A percentile compares a stretch with the other conserved stretches of the same genome.
Conservation (phyloP, 257 asterid genomes). For the Oldenlandia corymbosa region DNA sequence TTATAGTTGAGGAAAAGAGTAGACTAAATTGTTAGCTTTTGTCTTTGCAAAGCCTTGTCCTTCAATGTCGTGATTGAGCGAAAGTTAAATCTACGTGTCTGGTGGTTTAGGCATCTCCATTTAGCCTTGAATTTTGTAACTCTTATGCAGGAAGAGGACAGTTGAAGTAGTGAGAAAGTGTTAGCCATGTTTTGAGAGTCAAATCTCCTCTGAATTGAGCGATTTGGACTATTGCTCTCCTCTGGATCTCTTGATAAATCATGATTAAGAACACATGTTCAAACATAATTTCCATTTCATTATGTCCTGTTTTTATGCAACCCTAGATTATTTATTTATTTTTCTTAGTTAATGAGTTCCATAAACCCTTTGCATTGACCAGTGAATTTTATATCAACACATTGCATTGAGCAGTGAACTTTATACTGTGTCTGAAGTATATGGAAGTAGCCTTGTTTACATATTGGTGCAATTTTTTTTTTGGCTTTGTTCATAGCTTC, state of each 20-base stretch:
- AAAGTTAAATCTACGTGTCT: background rate
- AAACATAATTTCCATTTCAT: background rate
- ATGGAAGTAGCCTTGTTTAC: background rate
- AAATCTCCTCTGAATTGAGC: too few species aligned
- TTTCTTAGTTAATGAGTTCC: background rate
- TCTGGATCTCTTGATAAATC: background rate
- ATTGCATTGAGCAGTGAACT: background rate
- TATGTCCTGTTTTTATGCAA: background rate
- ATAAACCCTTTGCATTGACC: background rate
- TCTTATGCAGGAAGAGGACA: too few species aligned
- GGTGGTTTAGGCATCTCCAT: too few species aligned
- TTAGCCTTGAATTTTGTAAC: too few species aligned
- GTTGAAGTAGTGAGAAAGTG: too few species aligned
- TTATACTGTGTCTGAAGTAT: background rate
- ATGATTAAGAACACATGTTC: background rate
- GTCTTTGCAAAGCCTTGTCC: too few species aligned
- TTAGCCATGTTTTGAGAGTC: too few species aligned
- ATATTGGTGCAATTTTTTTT: background rate
- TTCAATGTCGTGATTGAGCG: background rate
- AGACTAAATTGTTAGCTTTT: background rate
- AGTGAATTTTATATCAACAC: background rate
- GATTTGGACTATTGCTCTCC: background rate
- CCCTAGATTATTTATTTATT: background rate
- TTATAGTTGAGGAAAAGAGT: background rate
- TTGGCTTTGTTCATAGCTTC: constrained; percentile 1